These are phyloP conservation scores for Phlyctochytrium arcticum DNA, from an alignment of 192 early-diverging fungal species.

Conservation along the genomic window DNA sequence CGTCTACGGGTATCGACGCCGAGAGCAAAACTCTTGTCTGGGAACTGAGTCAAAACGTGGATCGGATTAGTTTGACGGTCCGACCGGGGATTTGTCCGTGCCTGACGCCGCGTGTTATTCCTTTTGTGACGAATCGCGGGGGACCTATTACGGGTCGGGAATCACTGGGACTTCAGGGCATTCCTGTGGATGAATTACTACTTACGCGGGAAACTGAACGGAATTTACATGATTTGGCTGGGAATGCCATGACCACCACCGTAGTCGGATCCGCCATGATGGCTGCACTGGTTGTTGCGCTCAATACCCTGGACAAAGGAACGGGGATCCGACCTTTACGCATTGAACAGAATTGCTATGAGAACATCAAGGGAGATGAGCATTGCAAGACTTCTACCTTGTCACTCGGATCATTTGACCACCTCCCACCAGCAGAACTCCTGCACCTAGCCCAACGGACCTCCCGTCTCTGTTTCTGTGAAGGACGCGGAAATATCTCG, in stretches of 20 bases:
- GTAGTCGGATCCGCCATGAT: constrained; percentile 42
- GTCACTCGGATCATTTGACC: constrained; percentile 5
- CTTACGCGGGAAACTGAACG: constrained; percentile 41
- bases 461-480: constrained; percentile 36
- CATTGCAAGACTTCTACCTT: constrained; percentile 8
- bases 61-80: constrained; percentile 25
- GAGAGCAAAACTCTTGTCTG: constrained; percentile 43
- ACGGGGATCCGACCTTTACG: neutral
- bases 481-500: constrained; percentile 30
- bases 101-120: constrained; percentile 42
- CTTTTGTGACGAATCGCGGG: constrained; percentile 42
- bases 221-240: constrained; percentile 42
- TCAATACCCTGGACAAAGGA: neutral
- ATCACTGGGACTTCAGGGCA: constrained; percentile 40
- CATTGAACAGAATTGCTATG: neutral
- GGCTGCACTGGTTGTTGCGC: constrained; percentile 29
- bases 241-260: constrained; percentile 48
- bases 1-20: constrained; percentile 24
- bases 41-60: constrained; percentile 47
- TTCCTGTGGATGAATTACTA: constrained; percentile 37
- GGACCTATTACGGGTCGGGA: constrained; percentile 42
- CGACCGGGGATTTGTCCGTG: constrained; percentile 34
- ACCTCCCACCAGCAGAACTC: neutral
- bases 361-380: constrained; percentile 17
- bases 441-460: constrained; percentile 15